phyloP scores from a whole-genome alignment of 805 yeast species.

The Saturnispora sekii region DNA sequence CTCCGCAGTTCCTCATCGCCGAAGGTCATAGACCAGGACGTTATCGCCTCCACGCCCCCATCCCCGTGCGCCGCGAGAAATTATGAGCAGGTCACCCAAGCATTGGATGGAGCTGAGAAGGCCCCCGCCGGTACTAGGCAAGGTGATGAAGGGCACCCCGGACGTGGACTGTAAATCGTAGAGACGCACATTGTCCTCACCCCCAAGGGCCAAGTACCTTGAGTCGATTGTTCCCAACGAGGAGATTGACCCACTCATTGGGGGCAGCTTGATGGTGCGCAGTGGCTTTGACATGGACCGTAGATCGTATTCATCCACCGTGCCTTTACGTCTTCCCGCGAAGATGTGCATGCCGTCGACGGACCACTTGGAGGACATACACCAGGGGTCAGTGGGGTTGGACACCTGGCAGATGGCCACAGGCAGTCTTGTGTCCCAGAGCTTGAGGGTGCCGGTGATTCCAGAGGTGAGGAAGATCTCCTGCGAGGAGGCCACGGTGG shows the following conservation, averaged over 20 bases:
- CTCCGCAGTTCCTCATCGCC: background rate
- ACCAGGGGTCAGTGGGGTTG: slow-evolving; percentile 70
- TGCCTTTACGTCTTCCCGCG: slow-evolving; percentile 83
- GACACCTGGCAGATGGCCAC: background rate
- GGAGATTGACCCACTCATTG: slow-evolving; percentile 85
- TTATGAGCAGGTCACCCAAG: no score
- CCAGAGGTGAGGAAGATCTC: slow-evolving; percentile 40
- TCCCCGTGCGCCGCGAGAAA: slow-evolving; percentile 87
- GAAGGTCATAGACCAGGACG: slow-evolving; percentile 34
- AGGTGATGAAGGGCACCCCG: slow-evolving; percentile 69
- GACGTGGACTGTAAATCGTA: slow-evolving; percentile 49
- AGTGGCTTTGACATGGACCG: slow-evolving; percentile 39
- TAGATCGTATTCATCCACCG: slow-evolving; percentile 67
- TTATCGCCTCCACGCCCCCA: slow-evolving; percentile 86
- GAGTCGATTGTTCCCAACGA: slow-evolving; percentile 24
- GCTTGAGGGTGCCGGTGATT: slow-evolving; percentile 67
- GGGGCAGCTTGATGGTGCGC: slow-evolving; percentile 63
- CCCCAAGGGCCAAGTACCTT: slow-evolving; percentile 70
- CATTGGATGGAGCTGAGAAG: slow-evolving; percentile 44
- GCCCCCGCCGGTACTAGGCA: slow-evolving; percentile 97
- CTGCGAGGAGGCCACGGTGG: no score
- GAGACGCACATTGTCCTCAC: slow-evolving; percentile 79
- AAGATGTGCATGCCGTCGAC: slow-evolving; percentile 52
- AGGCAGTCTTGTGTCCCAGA: slow-evolving; percentile 68
- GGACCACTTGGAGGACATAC: slow-evolving; percentile 85